Evolutionary conservation across 352 stramenopile species (phyloP).

Genomic region (Pythium phragmitis): DNA sequence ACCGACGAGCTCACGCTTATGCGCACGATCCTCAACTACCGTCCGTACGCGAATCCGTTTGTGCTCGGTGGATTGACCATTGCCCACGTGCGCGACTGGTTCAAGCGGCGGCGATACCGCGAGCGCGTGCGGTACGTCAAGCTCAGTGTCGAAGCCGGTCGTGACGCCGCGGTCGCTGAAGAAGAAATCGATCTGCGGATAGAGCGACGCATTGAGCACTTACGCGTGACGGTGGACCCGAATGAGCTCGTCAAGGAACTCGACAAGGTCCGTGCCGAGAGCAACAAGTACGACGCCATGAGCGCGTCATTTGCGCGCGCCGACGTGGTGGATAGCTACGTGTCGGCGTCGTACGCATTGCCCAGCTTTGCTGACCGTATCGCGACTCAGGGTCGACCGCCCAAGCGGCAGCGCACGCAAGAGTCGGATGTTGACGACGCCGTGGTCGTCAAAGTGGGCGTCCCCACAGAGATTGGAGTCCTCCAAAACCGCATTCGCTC

Average conservation of each 20-base stretch:
- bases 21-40: slow-evolving; percentile 82
- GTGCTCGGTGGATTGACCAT: slow-evolving; percentile 57
- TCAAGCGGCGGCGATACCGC: slow-evolving; percentile 79
- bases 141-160: slow-evolving; percentile 61
- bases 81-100: slow-evolving; percentile 80
- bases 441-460: slow-evolving; percentile 64
- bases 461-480: slow-evolving; percentile 56
- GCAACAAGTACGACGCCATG: slow-evolving; percentile 65
- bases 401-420: slow-evolving; percentile 61
- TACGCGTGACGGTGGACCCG: slow-evolving; percentile 62
- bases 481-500: slow-evolving; percentile 72
- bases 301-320: slow-evolving; percentile 58
- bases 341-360: slow-evolving; percentile 52
- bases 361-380: slow-evolving; percentile 46
- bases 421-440: slow-evolving; percentile 67
- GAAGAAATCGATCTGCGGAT: slow-evolving; percentile 79
- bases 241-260: slow-evolving; percentile 83
- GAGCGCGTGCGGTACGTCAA: slow-evolving; percentile 79
- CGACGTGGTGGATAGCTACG: slow-evolving; percentile 55
- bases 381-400: slow-evolving; percentile 23
- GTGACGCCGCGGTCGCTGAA: slow-evolving; percentile 56
- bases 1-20: slow-evolving; percentile 83
- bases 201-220: slow-evolving; percentile 72
- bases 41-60: slow-evolving; percentile 71
- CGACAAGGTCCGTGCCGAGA: slow-evolving; percentile 64